Conservation (phyloP, 129 eudicot genomes). For the Artemisia argyi region DNA sequence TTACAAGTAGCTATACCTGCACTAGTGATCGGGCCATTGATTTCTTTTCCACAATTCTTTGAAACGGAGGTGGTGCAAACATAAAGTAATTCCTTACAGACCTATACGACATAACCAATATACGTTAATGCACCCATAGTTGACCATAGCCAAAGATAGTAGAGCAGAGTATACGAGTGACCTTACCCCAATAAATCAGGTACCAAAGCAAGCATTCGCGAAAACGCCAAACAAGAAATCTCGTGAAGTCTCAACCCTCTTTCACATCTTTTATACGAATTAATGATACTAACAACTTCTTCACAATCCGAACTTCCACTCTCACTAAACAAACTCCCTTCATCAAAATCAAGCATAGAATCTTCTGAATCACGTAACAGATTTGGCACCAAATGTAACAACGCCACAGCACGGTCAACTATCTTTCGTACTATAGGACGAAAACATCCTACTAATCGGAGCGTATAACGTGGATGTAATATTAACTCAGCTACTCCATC, state of each 20-base stretch:
- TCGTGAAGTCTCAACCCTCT: constrained; percentile 80
- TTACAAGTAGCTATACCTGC: constrained; percentile 40
- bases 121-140: too few relatives aligned
- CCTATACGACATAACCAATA: constrained; percentile 45
- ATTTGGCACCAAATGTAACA: constrained; percentile 62
- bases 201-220: constrained; percentile 72
- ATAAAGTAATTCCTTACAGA: constrained; percentile 59
- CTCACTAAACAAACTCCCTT: constrained; percentile 45
- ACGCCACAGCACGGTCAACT: constrained; percentile 49
- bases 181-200: constrained; percentile 72
- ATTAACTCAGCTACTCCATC: constrained; percentile 58
- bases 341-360: constrained; percentile 48
- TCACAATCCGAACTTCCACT: constrained; percentile 37
- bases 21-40: constrained; percentile 28
- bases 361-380: constrained; percentile 42
- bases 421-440: constrained; percentile 69
- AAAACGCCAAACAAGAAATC: constrained; percentile 83
- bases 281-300: constrained; percentile 43
- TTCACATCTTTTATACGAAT: constrained; percentile 46
- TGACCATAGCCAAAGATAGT: background rate
- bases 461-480: constrained; percentile 73
- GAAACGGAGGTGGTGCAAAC: constrained; percentile 80
- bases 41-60: constrained; percentile 40
- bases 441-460: constrained; percentile 82
- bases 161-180: background rate